Base-by-base conservation (phyloP, 352 stramenopile genomes). In the Globisporangium cystogenes region DNA sequence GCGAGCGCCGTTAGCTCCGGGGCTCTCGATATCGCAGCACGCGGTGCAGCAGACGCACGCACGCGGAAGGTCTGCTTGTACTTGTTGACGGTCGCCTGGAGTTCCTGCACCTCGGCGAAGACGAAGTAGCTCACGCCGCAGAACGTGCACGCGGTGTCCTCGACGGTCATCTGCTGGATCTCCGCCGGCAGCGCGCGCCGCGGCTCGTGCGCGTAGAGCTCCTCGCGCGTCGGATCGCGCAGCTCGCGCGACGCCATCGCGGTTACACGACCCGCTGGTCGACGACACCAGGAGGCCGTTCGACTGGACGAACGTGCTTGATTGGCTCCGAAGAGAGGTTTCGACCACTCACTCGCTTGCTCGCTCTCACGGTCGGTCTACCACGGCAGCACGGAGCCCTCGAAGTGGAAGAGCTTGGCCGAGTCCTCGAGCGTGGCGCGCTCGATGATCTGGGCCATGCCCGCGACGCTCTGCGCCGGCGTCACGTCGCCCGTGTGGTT, bases 121-220 rank as follows among this genome's bases (percentile, higher is more conserved):
- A 92, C 76, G 52, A 93, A 93, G 48, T 91, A 93, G 59, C 81
- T 91, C 31, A 93, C 83, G 7, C 83, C 81, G 57, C 81, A 93
- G 57, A 91, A 91, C 8, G 76, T 90, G 60, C 81, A 93, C 1
- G 82, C 83, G 6, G 83, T 93, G 53, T 93, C 83, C 42, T 87
- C 81, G 0, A 56, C 53, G 24, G 63, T 24, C 55, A 93, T 68
- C 60, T 85, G 49, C 54, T 91, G 81, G 51, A 93, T 89, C 44
- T 80, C 77, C 35, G 59, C 51, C 0, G 81, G 81, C 15, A 93
- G 63, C 51, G 86, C 78, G 40, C 72, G 67, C n/a, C 76, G 89
- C 40, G 79, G 72, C 52, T 89, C 81, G n/a, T 44, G 39, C 24
- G 87, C 62, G 35, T 68, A 65, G 11, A 43, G 29, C n/a, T 64